Conservation (phyloP, 2,329 filamentous ascomycete species). For the Botrytis paeoniae region DNA sequence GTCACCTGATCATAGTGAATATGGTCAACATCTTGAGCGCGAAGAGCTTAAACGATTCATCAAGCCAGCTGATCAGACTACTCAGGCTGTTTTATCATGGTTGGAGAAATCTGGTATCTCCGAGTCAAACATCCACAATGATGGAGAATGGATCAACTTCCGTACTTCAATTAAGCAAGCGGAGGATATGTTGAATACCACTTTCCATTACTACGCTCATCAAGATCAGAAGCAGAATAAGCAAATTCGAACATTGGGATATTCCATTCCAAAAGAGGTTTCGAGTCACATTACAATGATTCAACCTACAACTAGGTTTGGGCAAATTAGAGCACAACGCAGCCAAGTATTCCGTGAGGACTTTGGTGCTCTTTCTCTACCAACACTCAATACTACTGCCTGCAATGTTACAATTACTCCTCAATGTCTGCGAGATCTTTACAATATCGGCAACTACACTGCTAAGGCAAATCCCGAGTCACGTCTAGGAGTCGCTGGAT, state of each 20-base stretch:
- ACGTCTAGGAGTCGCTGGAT: constrained; percentile 58
- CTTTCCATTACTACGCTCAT: constrained; percentile 39
- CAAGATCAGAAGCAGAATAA: constrained; percentile 43
- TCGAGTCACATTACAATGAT: constrained; percentile 42
- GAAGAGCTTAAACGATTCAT: constrained; percentile 52
- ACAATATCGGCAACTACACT: constrained; percentile 47
- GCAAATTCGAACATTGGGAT: constrained; percentile 48
- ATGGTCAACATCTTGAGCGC: constrained; percentile 51
- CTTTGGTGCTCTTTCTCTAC: constrained; percentile 27
- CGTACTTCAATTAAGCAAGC: constrained; percentile 33
- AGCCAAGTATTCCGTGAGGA: constrained; percentile 32
- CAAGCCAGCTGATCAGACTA: constrained; percentile 49
- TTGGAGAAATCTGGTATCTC: constrained; percentile 50
- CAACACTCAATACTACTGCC: constrained; percentile 24
- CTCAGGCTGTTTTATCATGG: constrained; percentile 53
- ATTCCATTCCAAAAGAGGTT: constrained; percentile 41
- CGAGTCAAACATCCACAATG: constrained; percentile 46
- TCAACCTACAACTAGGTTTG: constrained; percentile 50
- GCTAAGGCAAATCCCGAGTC: constrained; percentile 47
- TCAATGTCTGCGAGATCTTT: constrained; percentile 37
- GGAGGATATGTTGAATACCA: constrained; percentile 34
- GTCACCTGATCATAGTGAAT: constrained; percentile 48
- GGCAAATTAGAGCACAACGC: constrained; percentile 35
- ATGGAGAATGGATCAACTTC: constrained; percentile 51
- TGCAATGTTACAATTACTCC: constrained; percentile 39